Conservation (phyloP, 768 basidiomycete species). For the Agrocybe chaxingu region DNA sequence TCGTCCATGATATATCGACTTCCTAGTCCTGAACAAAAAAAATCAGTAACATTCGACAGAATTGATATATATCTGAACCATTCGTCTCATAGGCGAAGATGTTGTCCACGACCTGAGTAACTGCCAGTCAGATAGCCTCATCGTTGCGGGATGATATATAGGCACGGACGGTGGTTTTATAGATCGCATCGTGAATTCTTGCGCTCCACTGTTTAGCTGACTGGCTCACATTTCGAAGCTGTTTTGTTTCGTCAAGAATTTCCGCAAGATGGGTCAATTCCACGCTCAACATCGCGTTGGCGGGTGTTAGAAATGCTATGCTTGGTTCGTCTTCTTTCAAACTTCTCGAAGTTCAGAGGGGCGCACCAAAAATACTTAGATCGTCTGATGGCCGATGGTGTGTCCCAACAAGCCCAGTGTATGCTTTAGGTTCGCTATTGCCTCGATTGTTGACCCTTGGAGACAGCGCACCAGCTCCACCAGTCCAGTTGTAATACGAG, state of each 20-base stretch:
- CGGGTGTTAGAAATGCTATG: constrained; percentile 71
- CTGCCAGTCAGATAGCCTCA: background rate
- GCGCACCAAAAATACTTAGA: constrained; percentile 58
- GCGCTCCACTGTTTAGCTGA: constrained; percentile 57
- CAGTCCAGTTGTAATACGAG: constrained; percentile 83
- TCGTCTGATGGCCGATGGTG: constrained; percentile 79
- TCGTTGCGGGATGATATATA: background rate
- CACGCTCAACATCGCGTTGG: constrained; percentile 81
- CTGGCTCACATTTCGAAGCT: constrained; percentile 47
- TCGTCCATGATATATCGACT: constrained; percentile 81
- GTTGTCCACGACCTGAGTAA: constrained; percentile 51
- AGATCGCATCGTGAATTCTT: constrained; percentile 57
- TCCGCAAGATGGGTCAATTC: constrained; percentile 60
- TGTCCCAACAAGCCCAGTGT: constrained; percentile 73
- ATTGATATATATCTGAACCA: constrained; percentile 31
- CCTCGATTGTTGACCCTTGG: constrained; percentile 65
- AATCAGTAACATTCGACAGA: background rate
- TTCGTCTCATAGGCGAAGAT: constrained; percentile 80
- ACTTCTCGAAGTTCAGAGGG: constrained; percentile 6
- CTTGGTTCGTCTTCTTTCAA: background rate
- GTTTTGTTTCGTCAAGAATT: constrained; percentile 49
- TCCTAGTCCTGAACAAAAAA: constrained; percentile 26
- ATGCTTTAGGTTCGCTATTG: constrained; percentile 73
- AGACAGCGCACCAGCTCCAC: constrained; percentile 58
- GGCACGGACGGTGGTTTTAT: constrained; percentile 51